Conservation (phyloP, 345 rosid species). For the Leavenworthia alabamica region DNA sequence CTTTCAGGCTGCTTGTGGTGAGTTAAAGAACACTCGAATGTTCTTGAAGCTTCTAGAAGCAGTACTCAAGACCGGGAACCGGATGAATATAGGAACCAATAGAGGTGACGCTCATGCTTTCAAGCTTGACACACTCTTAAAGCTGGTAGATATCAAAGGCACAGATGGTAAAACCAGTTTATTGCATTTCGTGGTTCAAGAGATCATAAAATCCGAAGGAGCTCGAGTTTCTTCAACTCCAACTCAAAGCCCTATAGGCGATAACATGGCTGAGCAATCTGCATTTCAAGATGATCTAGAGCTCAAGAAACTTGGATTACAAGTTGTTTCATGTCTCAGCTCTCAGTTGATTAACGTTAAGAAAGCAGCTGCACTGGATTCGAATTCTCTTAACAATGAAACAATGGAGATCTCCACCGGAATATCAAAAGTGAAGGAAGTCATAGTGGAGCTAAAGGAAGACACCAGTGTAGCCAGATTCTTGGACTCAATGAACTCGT, state of each 20-base stretch:
- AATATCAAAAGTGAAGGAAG: constrained; percentile 48
- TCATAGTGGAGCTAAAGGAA: constrained; percentile 33
- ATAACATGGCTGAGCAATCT: constrained; percentile 34
- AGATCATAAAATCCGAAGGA: constrained; percentile 80
- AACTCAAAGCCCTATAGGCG: constrained; percentile 26
- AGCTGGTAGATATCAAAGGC: constrained; percentile 81
- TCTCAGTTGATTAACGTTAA: constrained; percentile 75
- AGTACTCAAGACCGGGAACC: constrained; percentile 84
- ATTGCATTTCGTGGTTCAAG: constrained; percentile 88
- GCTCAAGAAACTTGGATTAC: constrained; percentile 73
- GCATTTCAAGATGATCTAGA: constrained; percentile 55
- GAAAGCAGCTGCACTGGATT: constrained; percentile 90
- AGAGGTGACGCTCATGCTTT: constrained; percentile 91
- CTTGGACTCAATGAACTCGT: constrained; percentile 51
- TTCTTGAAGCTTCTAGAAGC: constrained; percentile 91
- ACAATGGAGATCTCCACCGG: constrained; percentile 50
- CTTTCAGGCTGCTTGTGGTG: constrained; percentile 67
- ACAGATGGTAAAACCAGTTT: constrained; percentile 86
- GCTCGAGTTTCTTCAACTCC: constrained; percentile 39
- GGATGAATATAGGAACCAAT: constrained; percentile 93
- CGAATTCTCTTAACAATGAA: constrained; percentile 52
- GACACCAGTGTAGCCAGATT: constrained; percentile 35
- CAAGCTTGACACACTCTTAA: constrained; percentile 91
- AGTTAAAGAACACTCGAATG: constrained; percentile 70
- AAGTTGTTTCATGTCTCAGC: constrained; percentile 72